Evolutionary conservation across 352 stramenopile species (phyloP).

Genomic region (Pythium rishiriense): DNA sequence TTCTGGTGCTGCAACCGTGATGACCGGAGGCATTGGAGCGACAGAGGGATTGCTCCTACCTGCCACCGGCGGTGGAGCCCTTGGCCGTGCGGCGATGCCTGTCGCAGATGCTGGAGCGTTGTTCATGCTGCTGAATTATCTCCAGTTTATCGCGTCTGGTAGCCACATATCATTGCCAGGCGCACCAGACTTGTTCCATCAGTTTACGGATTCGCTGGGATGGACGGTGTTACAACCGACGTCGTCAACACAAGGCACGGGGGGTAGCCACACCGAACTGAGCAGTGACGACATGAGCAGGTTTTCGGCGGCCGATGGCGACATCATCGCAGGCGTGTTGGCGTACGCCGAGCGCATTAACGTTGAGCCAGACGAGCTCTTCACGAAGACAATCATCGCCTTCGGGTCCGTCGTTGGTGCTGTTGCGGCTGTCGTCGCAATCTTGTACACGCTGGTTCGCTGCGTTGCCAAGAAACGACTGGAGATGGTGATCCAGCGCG

Average conservation of each 20-base stretch:
- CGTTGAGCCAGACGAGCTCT: constrained; percentile 66
- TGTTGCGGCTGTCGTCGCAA: constrained; percentile 58
- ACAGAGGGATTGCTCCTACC: constrained; percentile 19
- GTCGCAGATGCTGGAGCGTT: constrained; percentile 52
- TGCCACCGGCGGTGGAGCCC: constrained; percentile 13
- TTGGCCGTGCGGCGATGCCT: constrained; percentile 23
- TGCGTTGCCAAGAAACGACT: constrained; percentile 47
- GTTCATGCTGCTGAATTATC: constrained; percentile 67
- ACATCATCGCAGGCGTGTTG: constrained; percentile 75
- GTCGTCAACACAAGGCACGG: constrained; percentile 2
- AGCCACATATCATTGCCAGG: constrained; percentile 63
- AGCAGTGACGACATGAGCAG: constrained; percentile 36
- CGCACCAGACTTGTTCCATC: constrained; percentile 59
- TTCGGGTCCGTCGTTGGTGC: constrained; percentile 57
- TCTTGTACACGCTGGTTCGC: constrained; percentile 53
- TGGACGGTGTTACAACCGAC: constrained; percentile 56
- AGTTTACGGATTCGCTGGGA: constrained; percentile 71
- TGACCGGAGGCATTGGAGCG: constrained; percentile 3
- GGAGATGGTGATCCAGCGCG: constrained; percentile 53
- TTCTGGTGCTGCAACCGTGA: constrained; percentile 22
- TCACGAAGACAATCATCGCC: constrained; percentile 70
- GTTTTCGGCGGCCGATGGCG: constrained; percentile 61
- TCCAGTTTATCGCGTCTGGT: constrained; percentile 68
- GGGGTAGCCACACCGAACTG: constrained; percentile 17
- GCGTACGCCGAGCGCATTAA: constrained; percentile 66